These are phyloP conservation scores for Candida sithepensis DNA, from an alignment of 805 yeast genomes.

Conservation along the genomic window DNA sequence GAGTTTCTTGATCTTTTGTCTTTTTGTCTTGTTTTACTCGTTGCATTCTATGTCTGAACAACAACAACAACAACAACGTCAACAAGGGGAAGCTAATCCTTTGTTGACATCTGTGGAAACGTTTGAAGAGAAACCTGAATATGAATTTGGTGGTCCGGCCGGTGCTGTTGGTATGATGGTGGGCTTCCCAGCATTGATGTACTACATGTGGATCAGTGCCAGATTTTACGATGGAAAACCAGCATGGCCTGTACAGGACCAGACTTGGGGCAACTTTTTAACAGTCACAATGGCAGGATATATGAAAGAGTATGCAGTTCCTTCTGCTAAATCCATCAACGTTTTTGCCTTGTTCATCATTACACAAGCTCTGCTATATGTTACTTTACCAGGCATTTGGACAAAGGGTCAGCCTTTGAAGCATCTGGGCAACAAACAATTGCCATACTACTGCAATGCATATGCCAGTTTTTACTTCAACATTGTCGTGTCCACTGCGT, in stretches of 20 bases:
- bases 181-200: constrained; percentile 92
- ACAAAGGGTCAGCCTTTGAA: constrained; percentile 90
- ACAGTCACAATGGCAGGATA: constrained; percentile 37
- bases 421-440: constrained; percentile 73
- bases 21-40: not conserved
- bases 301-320: constrained; percentile 52
- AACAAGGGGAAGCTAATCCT: not conserved
- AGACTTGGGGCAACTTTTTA: constrained; percentile 50
- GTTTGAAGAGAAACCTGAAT: constrained; percentile 36
- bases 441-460: constrained; percentile 94
- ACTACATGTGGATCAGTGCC: constrained; percentile 93
- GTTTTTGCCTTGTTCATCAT: constrained; percentile 68
- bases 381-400: constrained; percentile 88
- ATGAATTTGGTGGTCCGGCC: constrained; percentile 89
- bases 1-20: not conserved
- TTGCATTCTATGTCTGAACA: not conserved
- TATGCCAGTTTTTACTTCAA: constrained; percentile 77
- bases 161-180: constrained; percentile 91
- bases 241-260: constrained; percentile 61
- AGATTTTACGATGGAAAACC: constrained; percentile 71
- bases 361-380: constrained; percentile 70
- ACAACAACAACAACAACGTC: not conserved
- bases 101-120: not conserved
- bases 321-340: constrained; percentile 58
- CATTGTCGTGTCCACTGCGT: constrained; percentile 48